These are phyloP conservation scores for Lactarius hatsudake DNA, from an alignment of 768 basidiomycete species.

Conservation along the genomic window DNA sequence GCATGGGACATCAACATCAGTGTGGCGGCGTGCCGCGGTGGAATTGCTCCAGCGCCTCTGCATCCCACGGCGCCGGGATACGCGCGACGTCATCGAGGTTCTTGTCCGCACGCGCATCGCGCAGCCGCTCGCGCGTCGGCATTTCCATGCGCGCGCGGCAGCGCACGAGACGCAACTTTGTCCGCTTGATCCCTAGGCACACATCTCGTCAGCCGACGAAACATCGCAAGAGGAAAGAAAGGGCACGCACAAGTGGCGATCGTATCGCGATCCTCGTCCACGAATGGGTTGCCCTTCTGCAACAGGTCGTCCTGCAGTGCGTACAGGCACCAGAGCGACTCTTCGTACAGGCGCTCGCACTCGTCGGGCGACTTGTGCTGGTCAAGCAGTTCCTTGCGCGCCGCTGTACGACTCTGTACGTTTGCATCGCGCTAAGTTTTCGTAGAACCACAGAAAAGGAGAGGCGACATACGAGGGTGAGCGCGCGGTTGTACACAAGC, in stretches of 20 bases:
- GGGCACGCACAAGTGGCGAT: slow-evolving; percentile 65
- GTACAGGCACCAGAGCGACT: slow-evolving; percentile 90
- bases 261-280: slow-evolving; percentile 78
- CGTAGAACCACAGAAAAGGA: background rate
- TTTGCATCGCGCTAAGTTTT: background rate
- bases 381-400: slow-evolving; percentile 85
- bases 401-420: slow-evolving; percentile 83
- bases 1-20: background rate
- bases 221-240: slow-evolving; percentile 1
- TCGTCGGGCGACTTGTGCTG: slow-evolving; percentile 71
- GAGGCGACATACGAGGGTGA: slow-evolving; percentile 63
- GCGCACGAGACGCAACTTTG: slow-evolving; percentile 77
- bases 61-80: slow-evolving; percentile 57
- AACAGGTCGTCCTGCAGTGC: slow-evolving; percentile 86
- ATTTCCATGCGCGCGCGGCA: slow-evolving; percentile 76
- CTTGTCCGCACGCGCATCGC: slow-evolving; percentile 74
- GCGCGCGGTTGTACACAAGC: slow-evolving; percentile 88
- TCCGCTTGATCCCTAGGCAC: slow-evolving; percentile 73
- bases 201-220: background rate
- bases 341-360: slow-evolving; percentile 93
- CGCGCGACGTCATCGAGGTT: slow-evolving; percentile 74
- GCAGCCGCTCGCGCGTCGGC: slow-evolving; percentile 67
- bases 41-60: slow-evolving; percentile 23
- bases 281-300: slow-evolving; percentile 77
- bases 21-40: slow-evolving; percentile 12